Evolutionary conservation across 1,284 basidiomycete genomes (phyloP).

Genomic region (Peniophora sp.): DNA sequence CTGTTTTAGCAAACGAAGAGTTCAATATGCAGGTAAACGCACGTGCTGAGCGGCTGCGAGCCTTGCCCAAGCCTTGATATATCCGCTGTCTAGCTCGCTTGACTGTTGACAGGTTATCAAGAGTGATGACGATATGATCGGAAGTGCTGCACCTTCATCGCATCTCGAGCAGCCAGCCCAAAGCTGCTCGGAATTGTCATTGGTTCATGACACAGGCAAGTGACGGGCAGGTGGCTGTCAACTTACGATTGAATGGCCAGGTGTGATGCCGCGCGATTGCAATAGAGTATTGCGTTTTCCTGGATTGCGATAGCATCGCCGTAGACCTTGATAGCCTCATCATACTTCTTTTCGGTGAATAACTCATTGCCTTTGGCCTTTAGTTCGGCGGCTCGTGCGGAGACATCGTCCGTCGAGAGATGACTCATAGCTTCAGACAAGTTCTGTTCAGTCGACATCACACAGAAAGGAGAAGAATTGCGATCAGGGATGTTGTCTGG

Average conservation of each 20-base stretch:
- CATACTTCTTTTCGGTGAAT: slow-evolving; percentile 18
- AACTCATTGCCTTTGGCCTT: slow-evolving; percentile 24
- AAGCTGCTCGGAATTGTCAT: not conserved
- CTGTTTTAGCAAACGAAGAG: not conserved
- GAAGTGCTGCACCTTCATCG: not conserved
- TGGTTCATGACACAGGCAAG: not conserved
- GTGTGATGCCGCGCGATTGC: slow-evolving; percentile 21
- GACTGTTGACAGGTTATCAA: not conserved
- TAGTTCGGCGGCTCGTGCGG: slow-evolving; percentile 7
- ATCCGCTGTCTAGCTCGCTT: not conserved
- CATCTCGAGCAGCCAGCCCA: not conserved
- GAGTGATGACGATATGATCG: not conserved
- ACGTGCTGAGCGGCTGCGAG: not conserved
- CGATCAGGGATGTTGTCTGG: too few species aligned
- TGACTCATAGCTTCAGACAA: too few species aligned
- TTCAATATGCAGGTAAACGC: not conserved
- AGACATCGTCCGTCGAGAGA: not conserved
- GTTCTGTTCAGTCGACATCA: too few species aligned
- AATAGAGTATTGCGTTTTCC: slow-evolving; percentile 21
- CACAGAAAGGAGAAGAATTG: too few species aligned
- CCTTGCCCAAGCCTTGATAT: not conserved
- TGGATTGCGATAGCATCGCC: slow-evolving; percentile 18
- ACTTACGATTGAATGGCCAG: not conserved
- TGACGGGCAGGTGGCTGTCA: not conserved
- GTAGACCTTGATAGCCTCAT: slow-evolving; percentile 18